phyloP scores from a whole-genome alignment of 2,329 filamentous ascomycete genomes.

The Fusarium abutilonis region DNA sequence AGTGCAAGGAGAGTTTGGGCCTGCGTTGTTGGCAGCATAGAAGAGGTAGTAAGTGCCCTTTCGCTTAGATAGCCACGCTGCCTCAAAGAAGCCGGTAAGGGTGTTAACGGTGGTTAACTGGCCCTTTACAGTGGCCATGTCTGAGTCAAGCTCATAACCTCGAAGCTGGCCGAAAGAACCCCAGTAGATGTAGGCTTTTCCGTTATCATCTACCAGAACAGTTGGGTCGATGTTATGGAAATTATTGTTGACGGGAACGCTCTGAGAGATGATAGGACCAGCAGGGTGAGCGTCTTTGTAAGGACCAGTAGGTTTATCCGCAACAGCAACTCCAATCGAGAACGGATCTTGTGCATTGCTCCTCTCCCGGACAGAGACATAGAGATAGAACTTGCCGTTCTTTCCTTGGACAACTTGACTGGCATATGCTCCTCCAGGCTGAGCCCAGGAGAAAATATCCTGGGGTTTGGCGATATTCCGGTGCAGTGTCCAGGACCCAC shows the following conservation, averaged over 20 bases:
- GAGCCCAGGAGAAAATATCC: constrained; percentile 50
- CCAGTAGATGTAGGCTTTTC: constrained; percentile 51
- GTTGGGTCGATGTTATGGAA: constrained; percentile 56
- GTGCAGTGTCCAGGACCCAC: constrained; percentile 49
- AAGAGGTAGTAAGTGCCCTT: constrained; percentile 52
- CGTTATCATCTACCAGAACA: constrained; percentile 51
- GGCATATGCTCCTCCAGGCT: constrained; percentile 49
- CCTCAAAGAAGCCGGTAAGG: constrained; percentile 52
- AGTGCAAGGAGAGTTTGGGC: constrained; percentile 50
- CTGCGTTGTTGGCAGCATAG: constrained; percentile 53
- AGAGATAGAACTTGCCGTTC: constrained; percentile 52
- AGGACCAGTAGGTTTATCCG: constrained; percentile 49
- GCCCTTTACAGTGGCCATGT: constrained; percentile 51
- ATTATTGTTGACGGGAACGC: constrained; percentile 46
- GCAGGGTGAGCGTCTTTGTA: constrained; percentile 49
- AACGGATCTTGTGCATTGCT: constrained; percentile 48
- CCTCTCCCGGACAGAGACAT: constrained; percentile 49
- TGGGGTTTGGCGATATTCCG: constrained; percentile 47
- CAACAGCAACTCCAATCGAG: constrained; percentile 52
- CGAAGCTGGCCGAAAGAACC: constrained; percentile 51
- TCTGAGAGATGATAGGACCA: constrained; percentile 52
- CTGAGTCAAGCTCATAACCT: constrained; percentile 48
- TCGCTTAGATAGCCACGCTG: constrained; percentile 52
- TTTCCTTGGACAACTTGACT: constrained; percentile 49
- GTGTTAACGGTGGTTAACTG: constrained; percentile 36